These are phyloP conservation scores for Stromatinia cepivora DNA, from an alignment of 2,329 filamentous ascomycete genomes.

Conservation along the genomic window DNA sequence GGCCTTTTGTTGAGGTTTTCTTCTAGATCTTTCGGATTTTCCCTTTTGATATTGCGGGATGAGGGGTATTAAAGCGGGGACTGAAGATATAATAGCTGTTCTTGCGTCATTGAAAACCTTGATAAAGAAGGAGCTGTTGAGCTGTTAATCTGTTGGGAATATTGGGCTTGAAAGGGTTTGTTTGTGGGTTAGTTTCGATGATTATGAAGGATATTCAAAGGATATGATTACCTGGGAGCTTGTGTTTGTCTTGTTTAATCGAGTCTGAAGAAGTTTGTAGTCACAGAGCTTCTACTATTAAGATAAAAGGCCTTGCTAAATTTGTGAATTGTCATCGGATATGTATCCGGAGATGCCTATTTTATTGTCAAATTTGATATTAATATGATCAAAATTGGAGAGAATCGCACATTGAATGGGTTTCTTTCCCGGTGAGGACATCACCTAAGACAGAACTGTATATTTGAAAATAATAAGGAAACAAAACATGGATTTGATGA, in stretches of 20 bases:
- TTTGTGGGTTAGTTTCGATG: neutral
- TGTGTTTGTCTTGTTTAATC: neutral
- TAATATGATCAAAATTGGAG: neutral
- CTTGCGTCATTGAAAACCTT: neutral
- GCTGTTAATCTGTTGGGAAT: neutral
- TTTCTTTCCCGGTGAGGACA: neutral
- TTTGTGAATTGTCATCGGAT: neutral
- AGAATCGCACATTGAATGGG: neutral
- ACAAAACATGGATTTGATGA: neutral
- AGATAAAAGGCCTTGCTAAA: neutral
- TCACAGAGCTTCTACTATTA: neutral
- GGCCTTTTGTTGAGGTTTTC: neutral
- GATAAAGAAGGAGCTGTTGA: conserved; percentile 13
- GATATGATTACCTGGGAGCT: neutral
- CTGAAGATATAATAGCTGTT: neutral
- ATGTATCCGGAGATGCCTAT: neutral
- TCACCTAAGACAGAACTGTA: neutral
- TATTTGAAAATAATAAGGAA: neutral
- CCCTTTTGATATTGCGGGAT: neutral
- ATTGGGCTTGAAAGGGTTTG: neutral
- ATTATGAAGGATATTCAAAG: neutral
- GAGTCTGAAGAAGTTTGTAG: neutral
- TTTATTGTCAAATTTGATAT: neutral
- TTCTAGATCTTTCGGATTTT: neutral
- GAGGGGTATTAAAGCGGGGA: conserved; percentile 16